A percentile compares a stretch with the other conserved stretches of the same genome.
phyloP scores from a whole-genome alignment of 2,329 filamentous ascomycete genomes.

The Diaporthe vaccinii region DNA sequence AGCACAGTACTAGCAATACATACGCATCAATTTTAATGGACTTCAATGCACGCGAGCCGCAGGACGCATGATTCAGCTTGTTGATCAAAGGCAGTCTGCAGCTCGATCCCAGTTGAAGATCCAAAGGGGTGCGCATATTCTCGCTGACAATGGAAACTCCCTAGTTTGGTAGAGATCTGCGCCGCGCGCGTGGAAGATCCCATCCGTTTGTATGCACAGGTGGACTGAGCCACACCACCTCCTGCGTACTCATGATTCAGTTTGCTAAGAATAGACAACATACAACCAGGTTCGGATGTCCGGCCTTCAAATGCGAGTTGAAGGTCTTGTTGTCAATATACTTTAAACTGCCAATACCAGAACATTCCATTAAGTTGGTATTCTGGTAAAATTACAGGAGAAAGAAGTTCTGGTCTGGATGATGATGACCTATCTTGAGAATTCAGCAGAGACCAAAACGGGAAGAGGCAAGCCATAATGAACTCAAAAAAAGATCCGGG shows the following conservation, averaged over 20 bases:
- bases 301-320: neutral
- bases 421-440: neutral
- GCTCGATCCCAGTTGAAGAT: constrained; percentile 5
- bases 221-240: neutral
- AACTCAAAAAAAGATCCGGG: neutral
- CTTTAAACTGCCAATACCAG: neutral
- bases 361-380: neutral
- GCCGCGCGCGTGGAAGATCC: neutral
- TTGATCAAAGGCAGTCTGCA: neutral
- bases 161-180: constrained; percentile 13
- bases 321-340: neutral
- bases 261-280: neutral
- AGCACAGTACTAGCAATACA: neutral
- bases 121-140: neutral
- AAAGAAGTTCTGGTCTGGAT: neutral
- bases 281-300: neutral
- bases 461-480: neutral
- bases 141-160: neutral
- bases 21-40: neutral
- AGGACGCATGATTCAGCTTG: neutral
- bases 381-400: neutral
- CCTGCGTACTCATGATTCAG: neutral
- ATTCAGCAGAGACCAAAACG: neutral
- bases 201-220: neutral
- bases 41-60: neutral